These are phyloP conservation scores for Claviceps sp. DNA, from an alignment of 2,329 filamentous ascomycete genomes.

Conservation along the genomic window DNA sequence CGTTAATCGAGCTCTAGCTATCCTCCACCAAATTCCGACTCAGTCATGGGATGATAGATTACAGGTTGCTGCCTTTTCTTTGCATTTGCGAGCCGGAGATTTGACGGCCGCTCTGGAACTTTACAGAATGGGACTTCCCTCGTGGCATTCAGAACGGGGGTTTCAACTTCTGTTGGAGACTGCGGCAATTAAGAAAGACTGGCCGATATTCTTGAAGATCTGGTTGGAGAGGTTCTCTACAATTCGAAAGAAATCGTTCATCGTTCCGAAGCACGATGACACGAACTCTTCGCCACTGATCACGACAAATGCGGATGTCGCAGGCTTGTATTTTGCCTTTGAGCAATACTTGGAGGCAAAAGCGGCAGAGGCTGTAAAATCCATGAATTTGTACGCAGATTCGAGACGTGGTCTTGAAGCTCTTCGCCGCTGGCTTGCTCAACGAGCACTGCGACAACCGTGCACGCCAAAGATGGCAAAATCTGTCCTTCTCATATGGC, in stretches of 20 bases:
- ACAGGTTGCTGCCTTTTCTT: slow-evolving; percentile 27
- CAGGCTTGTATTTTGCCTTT: slow-evolving; percentile 20
- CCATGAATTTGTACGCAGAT: slow-evolving; percentile 11
- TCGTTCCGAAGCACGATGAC: no score
- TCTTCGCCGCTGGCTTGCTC: slow-evolving; percentile 19
- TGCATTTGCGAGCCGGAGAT: slow-evolving; percentile 28
- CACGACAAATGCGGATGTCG: slow-evolving; percentile 15
- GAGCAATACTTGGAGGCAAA: slow-evolving; percentile 18
- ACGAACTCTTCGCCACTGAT: slow-evolving; percentile 10
- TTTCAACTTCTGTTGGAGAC: slow-evolving; percentile 31
- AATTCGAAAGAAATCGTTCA: not conserved
- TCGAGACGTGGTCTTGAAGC: slow-evolving; percentile 13
- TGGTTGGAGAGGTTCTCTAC: slow-evolving; percentile 23
- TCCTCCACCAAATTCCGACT: slow-evolving; percentile 26
- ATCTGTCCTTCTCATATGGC: slow-evolving; percentile 26
- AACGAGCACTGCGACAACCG: slow-evolving; percentile 18
- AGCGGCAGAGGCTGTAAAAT: slow-evolving; percentile 11
- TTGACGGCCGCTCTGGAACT: slow-evolving; percentile 23
- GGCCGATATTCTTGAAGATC: slow-evolving; percentile 21
- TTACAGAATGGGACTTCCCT: slow-evolving; percentile 24
- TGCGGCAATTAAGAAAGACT: slow-evolving; percentile 23
- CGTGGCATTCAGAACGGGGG: slow-evolving; percentile 21
- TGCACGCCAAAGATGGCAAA: slow-evolving; percentile 21
- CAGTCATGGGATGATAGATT: slow-evolving; percentile 26
- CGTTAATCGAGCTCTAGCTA: slow-evolving; percentile 28